Conservation (phyloP, 2,329 filamentous ascomycete genomes). For the Nothopassalora personata region DNA sequence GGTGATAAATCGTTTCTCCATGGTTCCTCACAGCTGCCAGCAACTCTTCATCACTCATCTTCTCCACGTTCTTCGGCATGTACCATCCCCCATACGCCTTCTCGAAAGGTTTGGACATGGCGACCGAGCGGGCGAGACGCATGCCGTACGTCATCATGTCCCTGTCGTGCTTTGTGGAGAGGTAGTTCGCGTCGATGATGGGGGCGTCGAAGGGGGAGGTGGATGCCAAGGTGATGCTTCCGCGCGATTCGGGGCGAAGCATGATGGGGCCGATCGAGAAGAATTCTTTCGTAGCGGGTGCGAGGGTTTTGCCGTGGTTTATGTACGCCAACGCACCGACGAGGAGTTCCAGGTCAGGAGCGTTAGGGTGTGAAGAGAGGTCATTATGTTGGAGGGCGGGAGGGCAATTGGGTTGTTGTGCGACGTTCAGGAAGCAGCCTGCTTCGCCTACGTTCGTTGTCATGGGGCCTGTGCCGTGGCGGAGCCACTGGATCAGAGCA, state of each 20-base stretch:
- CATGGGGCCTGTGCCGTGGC: slow-evolving; percentile 15
- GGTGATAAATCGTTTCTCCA: slow-evolving; percentile 20
- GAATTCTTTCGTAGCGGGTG: slow-evolving; percentile 1
- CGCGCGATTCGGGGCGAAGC: slow-evolving; percentile 37
- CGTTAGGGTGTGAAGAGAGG: slow-evolving; percentile 2
- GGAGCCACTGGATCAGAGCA: slow-evolving; percentile 15
- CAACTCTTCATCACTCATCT: slow-evolving; percentile 10
- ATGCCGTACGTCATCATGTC: slow-evolving; percentile 17
- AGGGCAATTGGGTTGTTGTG: slow-evolving; percentile 11
- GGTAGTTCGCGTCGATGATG: slow-evolving; percentile 40
- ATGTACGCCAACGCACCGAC: slow-evolving; percentile 13
- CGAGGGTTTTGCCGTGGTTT: slow-evolving; percentile 10
- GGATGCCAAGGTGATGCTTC: slow-evolving; percentile 37
- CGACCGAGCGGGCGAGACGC: slow-evolving; percentile 6
- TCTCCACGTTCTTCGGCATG: slow-evolving; percentile 4
- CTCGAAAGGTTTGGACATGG: slow-evolving; percentile 7
- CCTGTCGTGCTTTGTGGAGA: slow-evolving; percentile 16
- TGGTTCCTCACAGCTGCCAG: slow-evolving; percentile 9
- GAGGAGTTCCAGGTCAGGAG: slow-evolving; percentile 15
- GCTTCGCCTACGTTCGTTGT: slow-evolving; percentile 12
- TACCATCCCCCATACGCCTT: slow-evolving; percentile 13
- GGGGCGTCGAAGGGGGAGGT: slow-evolving; percentile 36
- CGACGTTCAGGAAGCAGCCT: slow-evolving; percentile 11
- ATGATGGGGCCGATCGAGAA: slow-evolving; percentile 12
- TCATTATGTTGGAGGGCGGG: slow-evolving; percentile 10